Evolutionary conservation across 148 eudicot species (phyloP).

Genomic region (Chenopodium formosanum): DNA sequence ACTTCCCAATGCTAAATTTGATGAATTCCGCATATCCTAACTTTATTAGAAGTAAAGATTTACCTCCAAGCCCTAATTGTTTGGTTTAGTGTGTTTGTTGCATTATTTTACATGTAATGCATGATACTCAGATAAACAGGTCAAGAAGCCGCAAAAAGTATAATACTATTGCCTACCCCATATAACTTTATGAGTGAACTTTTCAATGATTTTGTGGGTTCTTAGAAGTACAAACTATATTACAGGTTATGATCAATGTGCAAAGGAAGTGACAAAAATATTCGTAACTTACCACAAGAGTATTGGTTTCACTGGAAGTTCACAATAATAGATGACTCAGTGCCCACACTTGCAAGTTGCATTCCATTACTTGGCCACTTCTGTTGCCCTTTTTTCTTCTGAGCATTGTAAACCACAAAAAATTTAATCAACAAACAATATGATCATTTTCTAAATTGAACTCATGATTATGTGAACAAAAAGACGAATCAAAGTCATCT

Average conservation of each 20-base stretch:
- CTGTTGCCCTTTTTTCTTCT: neutral
- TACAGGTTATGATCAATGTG: neutral
- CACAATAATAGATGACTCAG: neutral
- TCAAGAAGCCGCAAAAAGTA: constrained; percentile 1
- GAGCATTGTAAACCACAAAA: constrained; percentile 6
- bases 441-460: neutral
- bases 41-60: neutral
- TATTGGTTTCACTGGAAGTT: neutral
- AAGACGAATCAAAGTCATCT: neutral
- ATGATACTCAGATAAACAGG: neutral
- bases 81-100: neutral
- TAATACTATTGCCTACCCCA: neutral
- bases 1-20: neutral
- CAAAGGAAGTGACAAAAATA: neutral
- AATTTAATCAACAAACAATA: neutral
- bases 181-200: neutral
- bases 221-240: neutral
- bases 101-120: neutral
- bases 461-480: neutral
- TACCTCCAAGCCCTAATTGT: neutral
- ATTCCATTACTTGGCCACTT: constrained; percentile 11
- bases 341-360: constrained; percentile 8
- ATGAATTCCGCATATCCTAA: constrained; percentile 5
- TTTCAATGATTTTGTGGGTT: constrained; percentile 17
- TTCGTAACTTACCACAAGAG: neutral